Evolutionary conservation across 306 rosid species (phyloP).

Genomic region (Cicer chorassanicum): DNA sequence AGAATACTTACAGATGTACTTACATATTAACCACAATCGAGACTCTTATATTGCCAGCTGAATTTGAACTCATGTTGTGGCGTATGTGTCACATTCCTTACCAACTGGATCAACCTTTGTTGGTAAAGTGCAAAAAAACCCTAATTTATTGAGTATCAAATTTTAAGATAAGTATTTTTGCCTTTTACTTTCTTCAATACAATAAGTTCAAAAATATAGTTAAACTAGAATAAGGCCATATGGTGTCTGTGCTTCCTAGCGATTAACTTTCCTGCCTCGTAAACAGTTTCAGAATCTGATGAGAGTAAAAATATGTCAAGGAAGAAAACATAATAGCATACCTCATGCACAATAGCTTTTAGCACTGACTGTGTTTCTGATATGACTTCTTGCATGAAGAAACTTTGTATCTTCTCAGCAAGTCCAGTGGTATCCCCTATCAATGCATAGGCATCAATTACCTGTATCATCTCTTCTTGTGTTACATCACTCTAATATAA

Average conservation of each 20-base stretch:
- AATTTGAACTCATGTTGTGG: too few relatives aligned
- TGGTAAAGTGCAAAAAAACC: too few relatives aligned
- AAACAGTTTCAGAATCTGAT: constrained; percentile 39
- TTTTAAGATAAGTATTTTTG: too few relatives aligned
- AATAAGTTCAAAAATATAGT: too few relatives aligned
- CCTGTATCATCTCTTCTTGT: constrained; percentile 64
- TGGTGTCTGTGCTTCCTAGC: constrained; percentile 4
- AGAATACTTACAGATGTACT: too few relatives aligned
- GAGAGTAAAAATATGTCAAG: constrained; percentile 11
- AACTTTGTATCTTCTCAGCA: constrained; percentile 98
- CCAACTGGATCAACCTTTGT: too few relatives aligned
- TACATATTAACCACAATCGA: too few relatives aligned
- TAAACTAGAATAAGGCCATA: background rate
- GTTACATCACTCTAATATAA: constrained; percentile 34
- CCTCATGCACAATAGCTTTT: constrained; percentile 83
- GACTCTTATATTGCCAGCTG: too few relatives aligned
- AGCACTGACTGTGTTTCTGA: constrained; percentile 85
- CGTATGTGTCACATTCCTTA: too few relatives aligned
- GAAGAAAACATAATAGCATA: constrained; percentile 44
- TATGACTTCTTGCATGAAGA: constrained; percentile 98
- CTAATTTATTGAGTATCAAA: too few relatives aligned
- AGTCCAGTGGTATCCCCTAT: constrained; percentile 95
- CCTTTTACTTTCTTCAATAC: too few relatives aligned
- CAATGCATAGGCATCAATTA: constrained; percentile 93
- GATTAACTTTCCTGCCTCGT: constrained; percentile 21